These are phyloP conservation scores for Endoconidiophora polonica DNA, from an alignment of 2,329 filamentous ascomycete genomes.

Conservation along the genomic window DNA sequence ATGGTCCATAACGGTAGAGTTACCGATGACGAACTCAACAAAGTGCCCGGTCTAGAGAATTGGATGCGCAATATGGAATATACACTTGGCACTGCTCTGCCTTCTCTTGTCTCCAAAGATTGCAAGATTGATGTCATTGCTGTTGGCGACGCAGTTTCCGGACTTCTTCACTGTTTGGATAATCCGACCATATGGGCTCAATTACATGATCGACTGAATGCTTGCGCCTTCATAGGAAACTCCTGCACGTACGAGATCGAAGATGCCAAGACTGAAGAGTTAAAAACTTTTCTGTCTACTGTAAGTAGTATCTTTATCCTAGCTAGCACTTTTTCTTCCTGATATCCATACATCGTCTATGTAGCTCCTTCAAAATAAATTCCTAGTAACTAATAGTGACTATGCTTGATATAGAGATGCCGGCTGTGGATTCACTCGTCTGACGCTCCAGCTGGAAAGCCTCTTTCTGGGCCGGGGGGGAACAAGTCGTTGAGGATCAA, in stretches of 20 bases:
- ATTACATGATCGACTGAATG: conserved; percentile 28
- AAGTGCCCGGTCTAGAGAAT: conserved; percentile 2
- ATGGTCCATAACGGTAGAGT: conserved; percentile 39
- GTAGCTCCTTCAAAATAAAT: neutral
- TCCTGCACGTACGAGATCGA: conserved; percentile 23
- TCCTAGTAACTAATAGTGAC: conserved; percentile 16
- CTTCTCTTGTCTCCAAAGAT: conserved; percentile 26
- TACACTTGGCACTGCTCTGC: conserved; percentile 49
- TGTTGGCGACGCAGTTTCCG: conserved; percentile 45
- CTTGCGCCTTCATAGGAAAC: conserved; percentile 32
- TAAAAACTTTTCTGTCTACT: conserved; percentile 34
- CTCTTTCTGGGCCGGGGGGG: conserved; percentile 35
- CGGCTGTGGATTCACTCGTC: conserved; percentile 43
- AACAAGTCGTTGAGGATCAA: conserved; percentile 25
- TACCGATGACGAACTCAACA: conserved; percentile 28
- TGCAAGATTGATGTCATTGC: conserved; percentile 54
- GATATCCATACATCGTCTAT: neutral
- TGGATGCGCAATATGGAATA: conserved; percentile 30
- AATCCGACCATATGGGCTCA: conserved; percentile 33
- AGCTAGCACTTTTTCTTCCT: neutral
- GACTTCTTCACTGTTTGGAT: conserved; percentile 41
- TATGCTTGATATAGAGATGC: conserved; percentile 27
- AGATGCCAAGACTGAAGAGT: conserved; percentile 25
- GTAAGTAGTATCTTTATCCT: conserved; percentile 21
- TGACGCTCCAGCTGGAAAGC: conserved; percentile 21